Percentiles rank a stretch among this genome's conserved stretches.
Evolutionary conservation across 1,139 yeast genomes (phyloP).

Genomic region (Hyphopichia fennica): DNA sequence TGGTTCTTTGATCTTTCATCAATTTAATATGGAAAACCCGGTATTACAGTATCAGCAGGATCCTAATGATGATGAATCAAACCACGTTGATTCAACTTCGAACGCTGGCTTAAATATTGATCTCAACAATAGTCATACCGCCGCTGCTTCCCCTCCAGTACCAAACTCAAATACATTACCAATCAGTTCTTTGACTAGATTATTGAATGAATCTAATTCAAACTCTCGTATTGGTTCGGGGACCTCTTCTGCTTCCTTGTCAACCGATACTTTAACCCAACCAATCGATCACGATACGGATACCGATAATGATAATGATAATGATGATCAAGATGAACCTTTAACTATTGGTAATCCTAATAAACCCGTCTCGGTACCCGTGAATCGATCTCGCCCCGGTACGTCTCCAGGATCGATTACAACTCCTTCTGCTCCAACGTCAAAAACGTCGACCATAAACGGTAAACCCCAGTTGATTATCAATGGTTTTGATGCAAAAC

Average conservation of each 20-base stretch:
- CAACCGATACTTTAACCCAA: not conserved
- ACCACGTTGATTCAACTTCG: not conserved
- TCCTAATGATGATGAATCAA: not conserved
- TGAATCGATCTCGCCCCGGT: not conserved
- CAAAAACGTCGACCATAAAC: not conserved
- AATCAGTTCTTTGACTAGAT: no score
- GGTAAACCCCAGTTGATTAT: slow-evolving; percentile 11
- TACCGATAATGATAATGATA: not conserved
- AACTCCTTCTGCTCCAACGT: not conserved
- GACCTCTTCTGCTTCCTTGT: not conserved
- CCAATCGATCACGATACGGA: not conserved
- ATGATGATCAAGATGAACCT: not conserved
- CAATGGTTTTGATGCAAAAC: slow-evolving; percentile 18
- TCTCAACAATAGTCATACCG: slow-evolving; percentile 3
- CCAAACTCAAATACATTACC: slow-evolving; percentile 22
- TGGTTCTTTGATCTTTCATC: no score
- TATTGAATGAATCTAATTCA: not conserved
- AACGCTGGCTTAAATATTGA: not conserved
- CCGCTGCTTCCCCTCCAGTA: slow-evolving; percentile 2
- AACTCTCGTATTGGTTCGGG: not conserved
- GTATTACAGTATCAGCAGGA: not conserved
- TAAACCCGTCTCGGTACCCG: not conserved
- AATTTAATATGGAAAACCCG: not conserved
- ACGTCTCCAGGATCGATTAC: not conserved
- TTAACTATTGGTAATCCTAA: slow-evolving; percentile 1